Base-by-base conservation (phyloP, 106 monocot species). In the Posidonia australis region DNA sequence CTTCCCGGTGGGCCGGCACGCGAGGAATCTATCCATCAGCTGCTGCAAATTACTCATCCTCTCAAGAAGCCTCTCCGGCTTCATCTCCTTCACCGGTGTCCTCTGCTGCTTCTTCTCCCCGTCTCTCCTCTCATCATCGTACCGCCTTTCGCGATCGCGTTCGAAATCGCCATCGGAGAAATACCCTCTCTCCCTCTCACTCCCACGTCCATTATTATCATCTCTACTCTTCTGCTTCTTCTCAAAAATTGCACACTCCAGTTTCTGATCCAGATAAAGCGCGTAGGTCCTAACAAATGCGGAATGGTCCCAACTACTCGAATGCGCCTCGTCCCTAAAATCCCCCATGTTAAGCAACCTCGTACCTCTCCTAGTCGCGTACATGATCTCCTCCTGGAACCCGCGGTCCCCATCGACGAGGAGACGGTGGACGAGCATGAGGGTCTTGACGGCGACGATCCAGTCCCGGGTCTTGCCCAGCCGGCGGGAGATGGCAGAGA, bases 281-380 rank as follows among this genome's bases (percentile, higher is more conserved):
- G 90, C 85, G 36, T 78, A 90, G 43, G 85, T 59, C 12, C 90
- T 79, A 52, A 85, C 80, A 60, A 90, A 90, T 20, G 82, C 80
- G 16, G 90, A 83, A 41, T 85, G 80, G 24, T 85, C 85, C 90
- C 90, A 85, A 0, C 85, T 85, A 24, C 59, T 70, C 27, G 90
- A 83, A 61, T 90, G 90, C 0, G 83, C 85, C 62, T 90, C 85
- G 44, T 90, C 90, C 3, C 83, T 72, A 73, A 90, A 90, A 45
- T 83, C 90, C 14, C 78, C 66, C 70, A 90, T 54, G 65, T 80
- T 82, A 32, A 83, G 78, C 41, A 85, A 82, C 46, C 85, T 79
- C n/a, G 82, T 69, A 0, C 85, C 85, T 14, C 77, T 60, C 11
- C 80, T 70, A 21, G 90, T 80, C n/a, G 85, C 80, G 25, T 74